Percentiles rank a stretch among this genome's conserved stretches.
Conservation (phyloP, 495 filamentous ascomycete genomes). For the Penicillium canariense region DNA sequence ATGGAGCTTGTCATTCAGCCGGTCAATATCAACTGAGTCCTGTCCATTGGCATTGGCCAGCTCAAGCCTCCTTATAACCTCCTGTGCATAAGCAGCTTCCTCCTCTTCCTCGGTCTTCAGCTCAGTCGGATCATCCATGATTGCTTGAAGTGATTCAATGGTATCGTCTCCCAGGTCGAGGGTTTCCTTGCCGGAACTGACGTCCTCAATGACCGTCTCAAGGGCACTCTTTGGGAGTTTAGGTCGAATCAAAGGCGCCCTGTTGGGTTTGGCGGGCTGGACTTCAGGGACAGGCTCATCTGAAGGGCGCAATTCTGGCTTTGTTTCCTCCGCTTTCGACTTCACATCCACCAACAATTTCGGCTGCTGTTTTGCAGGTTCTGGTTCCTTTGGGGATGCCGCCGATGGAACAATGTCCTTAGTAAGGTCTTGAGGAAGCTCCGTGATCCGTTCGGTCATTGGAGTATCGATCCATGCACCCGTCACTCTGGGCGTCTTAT, state of each 20-base stretch:
- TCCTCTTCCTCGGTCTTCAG: slow-evolving; percentile 38
- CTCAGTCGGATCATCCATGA: slow-evolving; percentile 44
- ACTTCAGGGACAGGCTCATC: slow-evolving; percentile 2
- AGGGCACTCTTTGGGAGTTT: slow-evolving; percentile 50
- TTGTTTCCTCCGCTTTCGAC: slow-evolving; percentile 6
- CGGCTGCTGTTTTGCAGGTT: neutral
- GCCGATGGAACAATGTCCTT: slow-evolving; percentile 25
- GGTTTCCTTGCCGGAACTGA: slow-evolving; percentile 41
- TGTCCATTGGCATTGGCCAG: slow-evolving; percentile 30
- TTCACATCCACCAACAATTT: neutral
- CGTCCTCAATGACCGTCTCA: slow-evolving; percentile 54
- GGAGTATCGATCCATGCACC: slow-evolving; percentile 56
- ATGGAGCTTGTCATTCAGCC: slow-evolving; percentile 57
- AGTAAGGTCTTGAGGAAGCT: slow-evolving; percentile 31
- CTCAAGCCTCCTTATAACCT: slow-evolving; percentile 34
- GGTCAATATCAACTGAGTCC: slow-evolving; percentile 52
- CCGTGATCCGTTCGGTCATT: slow-evolving; percentile 38
- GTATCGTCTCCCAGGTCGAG: slow-evolving; percentile 57
- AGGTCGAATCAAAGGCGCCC: slow-evolving; percentile 34
- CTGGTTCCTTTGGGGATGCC: neutral
- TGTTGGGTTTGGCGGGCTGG: slow-evolving; percentile 18
- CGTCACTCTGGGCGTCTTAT: slow-evolving; percentile 50
- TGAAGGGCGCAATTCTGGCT: neutral
- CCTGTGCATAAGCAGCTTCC: slow-evolving; percentile 36
- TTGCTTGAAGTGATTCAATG: slow-evolving; percentile 59